Percentiles rank a stretch among this genome's conserved stretches.
Evolutionary conservation across 2,329 filamentous ascomycete species (phyloP).

Genomic region (Scedosporium boydii): DNA sequence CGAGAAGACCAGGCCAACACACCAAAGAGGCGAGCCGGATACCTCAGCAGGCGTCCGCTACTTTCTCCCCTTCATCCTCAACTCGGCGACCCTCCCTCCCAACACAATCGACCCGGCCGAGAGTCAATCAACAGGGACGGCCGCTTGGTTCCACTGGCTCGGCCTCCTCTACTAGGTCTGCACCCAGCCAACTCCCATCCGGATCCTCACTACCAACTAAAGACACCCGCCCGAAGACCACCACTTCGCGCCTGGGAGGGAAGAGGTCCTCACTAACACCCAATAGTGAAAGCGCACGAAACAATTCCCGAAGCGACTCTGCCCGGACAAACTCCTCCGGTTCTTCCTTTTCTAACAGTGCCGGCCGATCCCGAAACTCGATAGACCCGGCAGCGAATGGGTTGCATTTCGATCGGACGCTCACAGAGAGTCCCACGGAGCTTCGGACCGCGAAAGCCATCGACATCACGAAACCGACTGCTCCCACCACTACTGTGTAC

Average conservation of each 20-base stretch:
- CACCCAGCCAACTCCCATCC: slow-evolving; percentile 19
- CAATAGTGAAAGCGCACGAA: slow-evolving; percentile 22
- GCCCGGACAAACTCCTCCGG: slow-evolving; percentile 28
- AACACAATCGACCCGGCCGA: slow-evolving; percentile 15
- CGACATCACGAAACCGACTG: slow-evolving; percentile 25
- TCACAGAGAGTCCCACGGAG: slow-evolving; percentile 34
- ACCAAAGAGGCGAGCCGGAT: slow-evolving; percentile 23
- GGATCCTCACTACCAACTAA: slow-evolving; percentile 16
- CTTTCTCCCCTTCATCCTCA: neutral
- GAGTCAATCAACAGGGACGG: slow-evolving; percentile 30
- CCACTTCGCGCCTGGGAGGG: slow-evolving; percentile 24
- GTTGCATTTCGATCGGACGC: slow-evolving; percentile 28
- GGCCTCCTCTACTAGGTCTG: slow-evolving; percentile 20
- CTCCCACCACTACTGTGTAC: slow-evolving; percentile 29
- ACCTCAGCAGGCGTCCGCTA: slow-evolving; percentile 22
- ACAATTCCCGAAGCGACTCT: slow-evolving; percentile 24
- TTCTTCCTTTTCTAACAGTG: slow-evolving; percentile 23
- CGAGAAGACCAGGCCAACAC: slow-evolving; percentile 10
- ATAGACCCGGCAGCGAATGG: slow-evolving; percentile 21
- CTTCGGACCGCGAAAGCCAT: slow-evolving; percentile 30
- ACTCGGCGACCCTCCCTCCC: slow-evolving; percentile 15
- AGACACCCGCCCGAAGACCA: neutral
- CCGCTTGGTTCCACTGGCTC: slow-evolving; percentile 29
- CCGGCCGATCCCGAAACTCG: slow-evolving; percentile 24
- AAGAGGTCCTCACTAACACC: slow-evolving; percentile 39